Conservation (phyloP, 2,329 filamentous ascomycete species). For the Corinectria fuckeliana region DNA sequence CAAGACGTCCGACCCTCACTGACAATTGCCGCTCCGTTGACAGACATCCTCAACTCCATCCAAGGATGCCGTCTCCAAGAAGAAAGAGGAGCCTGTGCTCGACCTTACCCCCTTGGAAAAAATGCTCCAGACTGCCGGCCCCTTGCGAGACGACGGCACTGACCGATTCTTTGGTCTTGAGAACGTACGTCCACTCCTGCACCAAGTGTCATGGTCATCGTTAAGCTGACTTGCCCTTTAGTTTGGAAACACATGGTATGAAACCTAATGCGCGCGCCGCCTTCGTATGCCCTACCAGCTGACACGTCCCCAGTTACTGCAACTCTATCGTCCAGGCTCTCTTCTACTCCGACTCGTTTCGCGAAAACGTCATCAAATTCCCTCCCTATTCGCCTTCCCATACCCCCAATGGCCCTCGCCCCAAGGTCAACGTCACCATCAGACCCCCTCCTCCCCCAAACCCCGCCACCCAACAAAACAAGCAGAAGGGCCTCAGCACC, state of each 20-base stretch:
- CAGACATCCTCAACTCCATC: constrained; percentile 53
- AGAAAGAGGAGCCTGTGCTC: constrained; percentile 63
- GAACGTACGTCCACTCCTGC: constrained; percentile 71
- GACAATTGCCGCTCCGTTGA: constrained; percentile 39
- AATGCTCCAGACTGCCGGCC: constrained; percentile 82
- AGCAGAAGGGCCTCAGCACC: constrained; percentile 59
- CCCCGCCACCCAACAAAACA: constrained; percentile 45
- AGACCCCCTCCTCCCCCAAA: constrained; percentile 62
- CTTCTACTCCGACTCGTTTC: constrained; percentile 93
- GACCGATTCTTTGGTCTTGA: constrained; percentile 99
- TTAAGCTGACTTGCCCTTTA: constrained; percentile 53
- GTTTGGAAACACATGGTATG: constrained; percentile 98
- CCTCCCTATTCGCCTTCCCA: constrained; percentile 75
- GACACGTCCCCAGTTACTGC: constrained; percentile 74
- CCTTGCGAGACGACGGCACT: constrained; percentile 84
- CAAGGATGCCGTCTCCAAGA: constrained; percentile 57
- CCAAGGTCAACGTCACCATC: constrained; percentile 67
- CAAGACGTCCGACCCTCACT: constrained; percentile 35
- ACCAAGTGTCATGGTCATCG: constrained; percentile 4
- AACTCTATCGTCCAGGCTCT: constrained; percentile 98
- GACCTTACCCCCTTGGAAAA: constrained; percentile 70
- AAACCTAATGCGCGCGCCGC: constrained; percentile 13
- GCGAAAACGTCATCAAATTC: constrained; percentile 92
- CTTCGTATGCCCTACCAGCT: constrained; percentile 19
- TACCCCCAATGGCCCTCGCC: constrained; percentile 65